Evolutionary conservation across 1,139 yeast species (phyloP).

Genomic region (Candida pseudoviswanathii): DNA sequence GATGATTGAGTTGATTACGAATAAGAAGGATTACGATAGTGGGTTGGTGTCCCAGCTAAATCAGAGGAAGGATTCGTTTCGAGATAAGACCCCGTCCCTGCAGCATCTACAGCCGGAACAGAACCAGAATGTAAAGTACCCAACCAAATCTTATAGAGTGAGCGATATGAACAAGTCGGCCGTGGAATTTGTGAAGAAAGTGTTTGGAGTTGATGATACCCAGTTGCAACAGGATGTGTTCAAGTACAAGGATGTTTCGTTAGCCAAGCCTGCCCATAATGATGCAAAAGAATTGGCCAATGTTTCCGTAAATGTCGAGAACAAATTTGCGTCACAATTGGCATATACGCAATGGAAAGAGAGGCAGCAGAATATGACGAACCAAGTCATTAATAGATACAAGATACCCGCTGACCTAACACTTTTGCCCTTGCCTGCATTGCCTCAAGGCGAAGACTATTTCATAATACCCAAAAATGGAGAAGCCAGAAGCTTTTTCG

Average conservation of each 20-base stretch:
- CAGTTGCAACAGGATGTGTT: constrained; percentile 54
- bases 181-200: constrained; percentile 35
- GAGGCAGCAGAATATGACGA: constrained; percentile 42
- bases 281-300: constrained; percentile 39
- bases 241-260: constrained; percentile 42
- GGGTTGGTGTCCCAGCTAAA: constrained; percentile 41
- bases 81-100: constrained; percentile 25
- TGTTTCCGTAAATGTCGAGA: not conserved
- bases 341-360: constrained; percentile 57
- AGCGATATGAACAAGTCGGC: constrained; percentile 50
- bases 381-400: constrained; percentile 40
- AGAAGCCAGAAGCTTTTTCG: constrained; percentile 7
- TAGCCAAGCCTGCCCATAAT: constrained; percentile 44
- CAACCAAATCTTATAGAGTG: constrained; percentile 50
- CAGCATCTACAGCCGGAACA: constrained; percentile 12
- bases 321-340: constrained; percentile 36
- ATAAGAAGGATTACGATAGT: constrained; percentile 44
- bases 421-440: constrained; percentile 29
- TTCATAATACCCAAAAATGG: constrained; percentile 41
- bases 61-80: constrained; percentile 25
- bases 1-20: constrained; percentile 48
- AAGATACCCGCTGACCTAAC: constrained; percentile 38
- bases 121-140: constrained; percentile 24
- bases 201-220: constrained; percentile 44
- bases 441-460: constrained; percentile 37